Evolutionary conservation across 129 eudicot species (phyloP), one percentile per base, ranked within the genome.

Genomic region (Flaveria robusta): DNA sequence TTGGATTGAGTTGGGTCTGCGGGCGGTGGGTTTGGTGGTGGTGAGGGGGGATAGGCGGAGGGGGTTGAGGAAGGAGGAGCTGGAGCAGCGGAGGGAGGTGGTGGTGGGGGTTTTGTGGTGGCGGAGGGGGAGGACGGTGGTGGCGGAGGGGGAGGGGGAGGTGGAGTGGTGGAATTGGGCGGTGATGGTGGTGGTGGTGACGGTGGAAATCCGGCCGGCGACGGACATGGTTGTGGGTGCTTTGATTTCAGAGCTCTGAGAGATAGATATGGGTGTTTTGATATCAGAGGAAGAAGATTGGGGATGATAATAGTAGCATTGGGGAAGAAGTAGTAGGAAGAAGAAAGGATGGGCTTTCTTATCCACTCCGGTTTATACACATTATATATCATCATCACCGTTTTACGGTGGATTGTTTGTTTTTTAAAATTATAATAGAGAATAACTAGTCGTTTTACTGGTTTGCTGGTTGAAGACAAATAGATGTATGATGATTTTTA

Each of bases 11-110:
- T 81, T 39, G 10, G 46, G 62, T 56, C 37, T 67, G 15, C 76
- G 74, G 71, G 62, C 42, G 72, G 66, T 68, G 74, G 75, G 22
- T 72, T 71, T 74, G 54, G 82, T 64, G 78, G 80, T 55, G 67
- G 76, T 45, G 19, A 19, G 11, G 10, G 74, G 79, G 58, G 79
- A 39, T 54, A 70, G n/a, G n/a, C 46, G 80, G 80, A 77, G 82
- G 19, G 86, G 81, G 81, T 51, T 87, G 50, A 82, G 78, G 88
- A 78, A 80, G 54, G 91, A 78, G 81, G 89, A 78, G 51, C 50
- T 56, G 63, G 73, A 73, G 68, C 80, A 73, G 58, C 69, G 52
- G 77, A 81, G 71, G 11, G 82, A 77, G 76, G 76, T 55, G n/a
- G 41, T 67, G 70, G 70, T 46, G 74, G 70, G 81, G 66, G 31